Percentiles rank a stretch among this genome's conserved stretches.
phyloP scores from a whole-genome alignment of 2,329 filamentous ascomycete species.

The Fusarium brevicatenulatum region DNA sequence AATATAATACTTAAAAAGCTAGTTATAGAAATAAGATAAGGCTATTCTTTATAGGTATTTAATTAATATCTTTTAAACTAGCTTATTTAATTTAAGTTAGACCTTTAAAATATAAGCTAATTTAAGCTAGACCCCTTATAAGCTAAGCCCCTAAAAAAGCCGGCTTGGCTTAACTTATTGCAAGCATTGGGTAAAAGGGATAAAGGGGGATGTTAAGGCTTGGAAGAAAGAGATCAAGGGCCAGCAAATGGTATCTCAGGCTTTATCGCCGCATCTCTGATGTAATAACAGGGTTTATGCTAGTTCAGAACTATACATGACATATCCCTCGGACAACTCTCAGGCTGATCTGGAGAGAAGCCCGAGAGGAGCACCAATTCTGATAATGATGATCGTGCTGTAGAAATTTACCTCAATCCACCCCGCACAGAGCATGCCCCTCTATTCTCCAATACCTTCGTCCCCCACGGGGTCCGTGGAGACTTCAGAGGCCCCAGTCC shows the following conservation, averaged over 20 bases:
- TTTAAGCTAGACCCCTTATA: no score
- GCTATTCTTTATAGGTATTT: no score
- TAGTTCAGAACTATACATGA: not conserved
- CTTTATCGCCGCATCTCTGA: not conserved
- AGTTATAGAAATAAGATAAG: no score
- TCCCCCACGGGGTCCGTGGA: slow-evolving; percentile 8
- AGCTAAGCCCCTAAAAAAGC: no score
- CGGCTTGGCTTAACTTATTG: no score
- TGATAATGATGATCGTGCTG: not conserved
- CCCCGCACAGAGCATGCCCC: slow-evolving; percentile 8
- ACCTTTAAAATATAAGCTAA: no score
- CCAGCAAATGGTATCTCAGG: not conserved
- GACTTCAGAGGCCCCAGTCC: not conserved
- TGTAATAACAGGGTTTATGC: not conserved
- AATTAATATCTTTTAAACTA: no score
- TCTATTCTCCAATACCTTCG: slow-evolving; percentile 5
- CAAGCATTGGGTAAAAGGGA: not conserved
- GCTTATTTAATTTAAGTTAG: no score
- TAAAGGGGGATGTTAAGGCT: slow-evolving; percentile 10
- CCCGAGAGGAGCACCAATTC: not conserved
- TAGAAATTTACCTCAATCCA: slow-evolving; percentile 2
- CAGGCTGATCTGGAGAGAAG: slow-evolving; percentile 2
- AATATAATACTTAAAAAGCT: no score
- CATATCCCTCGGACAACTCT: not conserved
- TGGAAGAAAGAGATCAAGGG: slow-evolving; percentile 8